Conservation (phyloP, 2,329 filamentous ascomycete species). For the Cylindrodendrum hubeiense region DNA sequence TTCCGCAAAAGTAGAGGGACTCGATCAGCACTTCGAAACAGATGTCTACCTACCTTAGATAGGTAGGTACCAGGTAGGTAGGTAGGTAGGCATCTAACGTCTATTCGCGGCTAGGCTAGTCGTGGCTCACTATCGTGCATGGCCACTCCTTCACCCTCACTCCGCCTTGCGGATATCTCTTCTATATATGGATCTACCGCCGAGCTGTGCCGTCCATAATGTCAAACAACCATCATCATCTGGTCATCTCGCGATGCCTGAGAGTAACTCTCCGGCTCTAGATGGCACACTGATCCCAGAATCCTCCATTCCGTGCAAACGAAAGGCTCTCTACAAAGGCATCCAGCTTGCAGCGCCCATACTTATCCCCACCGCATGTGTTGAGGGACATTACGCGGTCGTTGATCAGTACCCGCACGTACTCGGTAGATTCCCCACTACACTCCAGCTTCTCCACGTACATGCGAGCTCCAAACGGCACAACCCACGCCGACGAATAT, state of each 20-base stretch:
- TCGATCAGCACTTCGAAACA: not conserved
- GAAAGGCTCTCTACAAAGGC: conserved; percentile 80
- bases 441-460: conserved; percentile 93
- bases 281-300: conserved; percentile 68
- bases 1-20: not conserved
- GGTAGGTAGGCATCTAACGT: too few species aligned
- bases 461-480: conserved; percentile 84
- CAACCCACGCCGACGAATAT: conserved; percentile 81
- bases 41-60: too few species aligned
- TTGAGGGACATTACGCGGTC: conserved; percentile 81
- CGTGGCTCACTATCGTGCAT: not conserved
- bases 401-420: conserved; percentile 85
- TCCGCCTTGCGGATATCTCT: not conserved
- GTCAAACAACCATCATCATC: not conserved
- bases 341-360: conserved; percentile 77
- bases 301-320: conserved; percentile 79
- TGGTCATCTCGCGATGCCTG: not conserved
- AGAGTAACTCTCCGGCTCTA: not conserved
- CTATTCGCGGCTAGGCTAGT: not conserved
- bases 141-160: not conserved
- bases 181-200: not conserved
- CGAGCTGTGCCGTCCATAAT: not conserved
- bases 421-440: conserved; percentile 66
- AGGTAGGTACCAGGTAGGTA: too few species aligned
- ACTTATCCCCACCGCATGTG: conserved; percentile 76